Base-by-base conservation (phyloP, 139 green algal genomes). In the Klebsormidium nitens region DNA sequence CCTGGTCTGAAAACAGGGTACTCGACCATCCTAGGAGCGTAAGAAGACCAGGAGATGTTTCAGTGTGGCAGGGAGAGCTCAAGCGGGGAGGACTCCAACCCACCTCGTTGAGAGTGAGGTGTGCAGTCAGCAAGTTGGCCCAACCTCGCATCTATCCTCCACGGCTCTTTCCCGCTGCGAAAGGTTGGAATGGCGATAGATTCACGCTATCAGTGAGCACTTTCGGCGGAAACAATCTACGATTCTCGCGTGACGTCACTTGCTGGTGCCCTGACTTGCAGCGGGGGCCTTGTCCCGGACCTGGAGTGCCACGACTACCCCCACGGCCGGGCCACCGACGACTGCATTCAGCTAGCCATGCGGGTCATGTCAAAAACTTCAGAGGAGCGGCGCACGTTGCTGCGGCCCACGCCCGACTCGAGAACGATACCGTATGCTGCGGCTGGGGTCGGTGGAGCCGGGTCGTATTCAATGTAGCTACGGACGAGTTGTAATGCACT, bases 221-320 rank as follows among this genome's bases (percentile, higher is more conserved):
- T n/a, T n/a, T n/a, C n/a, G n/a, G n/a, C n/a, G n/a, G n/a, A n/a
- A 63, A 11, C 32, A 63, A 11, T 11, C 11, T 63, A 36, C 34
- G 34, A 6, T 6, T 11, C 14, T 63, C 14, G 29, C 55, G 34
- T 46, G 31, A 6, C 59, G 14, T 49, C 8, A 14, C 14, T 49
- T 8, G 14, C 8, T 66, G 28, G 38, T 34, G 39, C 5, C 44
- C 19, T 66, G 11, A n/a, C n/a, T n/a, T 34, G 59, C 11, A 66
- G 59, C n/a, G 59, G 59, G 11, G 59, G 59, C 29, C 38, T 66
- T 4, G 5, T 34, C 4, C 59, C 59, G 11, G 59, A 66, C 40
- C 5, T 36, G 5, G n/a, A 40, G 31, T 66, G 59, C 59, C 3
- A 29, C 4, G 59, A 66, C 40, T 5, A 66, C 40, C 59, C 59